Conservation (phyloP, 371 early-diverging fungal genomes). For the Mucor piriformis region DNA sequence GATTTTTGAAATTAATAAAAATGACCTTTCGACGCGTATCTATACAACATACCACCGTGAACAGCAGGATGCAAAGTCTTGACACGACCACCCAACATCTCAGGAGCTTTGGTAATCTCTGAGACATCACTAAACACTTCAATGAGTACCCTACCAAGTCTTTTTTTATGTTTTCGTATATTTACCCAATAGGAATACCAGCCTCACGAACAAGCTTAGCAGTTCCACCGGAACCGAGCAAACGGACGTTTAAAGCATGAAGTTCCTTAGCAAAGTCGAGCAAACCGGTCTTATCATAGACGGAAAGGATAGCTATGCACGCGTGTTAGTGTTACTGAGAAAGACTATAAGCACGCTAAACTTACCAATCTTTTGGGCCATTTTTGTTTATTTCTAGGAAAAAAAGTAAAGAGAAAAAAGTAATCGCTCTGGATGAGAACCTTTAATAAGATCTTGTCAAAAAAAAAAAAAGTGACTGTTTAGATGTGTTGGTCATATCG, state of each 20-base stretch:
- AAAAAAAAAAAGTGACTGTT: slow-evolving; percentile 20
- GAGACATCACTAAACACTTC: slow-evolving; percentile 81
- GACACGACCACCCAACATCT: slow-evolving; percentile 98
- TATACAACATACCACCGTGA: slow-evolving; percentile 77
- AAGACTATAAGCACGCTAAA: no score
- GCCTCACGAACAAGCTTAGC: slow-evolving; percentile 87
- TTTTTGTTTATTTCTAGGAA: slow-evolving; percentile 16
- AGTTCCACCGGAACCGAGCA: slow-evolving; percentile 96
- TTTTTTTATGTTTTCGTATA: background rate
- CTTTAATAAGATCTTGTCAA: background rate
- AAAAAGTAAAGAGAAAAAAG: background rate
- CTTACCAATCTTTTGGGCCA: slow-evolving; percentile 45
- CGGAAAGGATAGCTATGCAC: slow-evolving; percentile 85
- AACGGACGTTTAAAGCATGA: slow-evolving; percentile 71
- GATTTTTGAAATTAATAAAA: background rate
- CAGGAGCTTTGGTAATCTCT: slow-evolving; percentile 96
- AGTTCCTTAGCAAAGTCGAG: slow-evolving; percentile 88
- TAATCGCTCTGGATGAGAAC: background rate
- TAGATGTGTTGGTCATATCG: slow-evolving; percentile 24
- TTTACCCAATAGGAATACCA: slow-evolving; percentile 86
- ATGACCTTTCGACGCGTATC: background rate
- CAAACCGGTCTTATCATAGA: slow-evolving; percentile 96
- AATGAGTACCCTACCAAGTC: background rate
- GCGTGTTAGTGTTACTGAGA: background rate
- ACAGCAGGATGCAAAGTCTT: slow-evolving; percentile 98